Percentiles rank a stretch among this genome's conserved stretches.
Evolutionary conservation across 2,329 filamentous ascomycete genomes (phyloP).

Genomic region (Colletotrichum gigasporum): DNA sequence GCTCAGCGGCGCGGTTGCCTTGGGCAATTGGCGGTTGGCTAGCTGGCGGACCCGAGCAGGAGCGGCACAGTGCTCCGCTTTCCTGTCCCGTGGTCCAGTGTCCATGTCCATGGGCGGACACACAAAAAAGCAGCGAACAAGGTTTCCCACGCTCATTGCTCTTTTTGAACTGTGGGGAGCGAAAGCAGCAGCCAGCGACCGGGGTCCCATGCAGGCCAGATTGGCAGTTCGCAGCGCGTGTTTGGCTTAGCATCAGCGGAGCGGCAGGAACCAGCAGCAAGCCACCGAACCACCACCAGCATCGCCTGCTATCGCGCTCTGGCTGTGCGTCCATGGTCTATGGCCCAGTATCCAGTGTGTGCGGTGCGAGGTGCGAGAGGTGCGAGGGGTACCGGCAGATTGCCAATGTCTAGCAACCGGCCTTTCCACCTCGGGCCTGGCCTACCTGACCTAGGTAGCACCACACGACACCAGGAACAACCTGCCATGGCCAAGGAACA

Average conservation of each 20-base stretch:
- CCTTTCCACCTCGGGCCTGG: neutral
- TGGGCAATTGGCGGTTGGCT: slow-evolving; percentile 15
- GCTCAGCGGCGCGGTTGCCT: slow-evolving; percentile 15
- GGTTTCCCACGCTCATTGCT: slow-evolving; percentile 29
- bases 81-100: neutral
- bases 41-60: slow-evolving; percentile 14
- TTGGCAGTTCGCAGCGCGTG: slow-evolving; percentile 5
- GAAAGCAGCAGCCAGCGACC: slow-evolving; percentile 17
- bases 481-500: slow-evolving; percentile 19
- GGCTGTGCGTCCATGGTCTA: too few species aligned
- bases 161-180: slow-evolving; percentile 22
- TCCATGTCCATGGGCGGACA: too few species aligned
- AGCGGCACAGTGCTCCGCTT: slow-evolving; percentile 7
- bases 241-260: slow-evolving; percentile 7
- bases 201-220: slow-evolving; percentile 19
- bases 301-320: too few species aligned
- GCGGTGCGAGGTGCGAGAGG: too few species aligned
- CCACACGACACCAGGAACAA: slow-evolving; percentile 15
- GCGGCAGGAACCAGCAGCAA: slow-evolving; percentile 5
- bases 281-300: neutral
- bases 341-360: too few species aligned
- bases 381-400: neutral
- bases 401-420: neutral
- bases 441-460: slow-evolving; percentile 5
- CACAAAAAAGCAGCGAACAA: slow-evolving; percentile 23